Evolutionary conservation across 106 monocot species (phyloP).

Genomic region (Dioscorea dumetorum): DNA sequence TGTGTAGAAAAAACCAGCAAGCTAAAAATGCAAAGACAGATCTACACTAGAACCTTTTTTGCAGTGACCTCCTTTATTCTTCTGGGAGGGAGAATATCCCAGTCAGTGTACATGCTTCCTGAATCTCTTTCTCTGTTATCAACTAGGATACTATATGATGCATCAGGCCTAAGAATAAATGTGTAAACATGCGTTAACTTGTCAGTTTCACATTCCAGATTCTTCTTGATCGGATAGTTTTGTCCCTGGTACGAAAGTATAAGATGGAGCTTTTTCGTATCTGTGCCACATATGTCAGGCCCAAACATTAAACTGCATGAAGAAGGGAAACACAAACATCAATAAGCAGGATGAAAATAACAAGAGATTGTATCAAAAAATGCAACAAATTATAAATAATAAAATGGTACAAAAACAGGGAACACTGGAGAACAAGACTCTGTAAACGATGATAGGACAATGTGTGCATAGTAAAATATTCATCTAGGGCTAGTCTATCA

Average conservation of each 20-base stretch:
- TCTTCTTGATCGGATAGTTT: constrained; percentile 92
- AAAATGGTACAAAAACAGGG: too few species aligned
- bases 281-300: constrained; percentile 93
- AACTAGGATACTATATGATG: constrained; percentile 77
- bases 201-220: constrained; percentile 89
- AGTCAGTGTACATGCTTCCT: constrained; percentile 95
- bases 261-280: constrained; percentile 95
- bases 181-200: constrained; percentile 94
- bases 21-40: too few species aligned
- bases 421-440: too few species aligned
- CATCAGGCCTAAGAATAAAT: constrained; percentile 92
- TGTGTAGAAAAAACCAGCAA: too few species aligned
- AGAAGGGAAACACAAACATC: neutral
- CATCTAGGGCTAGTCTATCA: too few species aligned
- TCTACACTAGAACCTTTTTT: constrained; percentile 54
- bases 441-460: too few species aligned
- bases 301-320: constrained; percentile 94
- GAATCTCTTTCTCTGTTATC: constrained; percentile 98
- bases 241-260: constrained; percentile 97
- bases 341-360: too few species aligned
- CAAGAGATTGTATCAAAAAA: too few species aligned
- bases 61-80: constrained; percentile 82
- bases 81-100: constrained; percentile 97
- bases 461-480: too few species aligned
- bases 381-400: too few species aligned